Evolutionary conservation across 2,329 filamentous ascomycete species (phyloP), one percentile per base, ranked within the genome.

Genomic region (Apiospora malaysiana): DNA sequence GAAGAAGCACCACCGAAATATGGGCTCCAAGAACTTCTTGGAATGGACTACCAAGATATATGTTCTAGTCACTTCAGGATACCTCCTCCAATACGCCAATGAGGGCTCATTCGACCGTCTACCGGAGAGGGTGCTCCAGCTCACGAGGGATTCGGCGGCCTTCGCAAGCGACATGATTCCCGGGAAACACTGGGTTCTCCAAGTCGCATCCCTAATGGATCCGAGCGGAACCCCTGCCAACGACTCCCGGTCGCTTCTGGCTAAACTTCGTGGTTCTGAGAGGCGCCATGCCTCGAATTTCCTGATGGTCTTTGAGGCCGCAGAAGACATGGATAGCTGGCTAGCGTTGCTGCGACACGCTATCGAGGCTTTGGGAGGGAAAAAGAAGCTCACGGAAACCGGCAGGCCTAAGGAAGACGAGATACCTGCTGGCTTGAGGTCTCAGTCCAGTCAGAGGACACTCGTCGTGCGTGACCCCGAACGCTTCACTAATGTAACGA

Each of bases 151-250:
- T 66, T 95, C 93, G 3, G 93, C 92, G 14, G 93, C 92, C 6
- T 95, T 94, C 79, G 93, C 91, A 1, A 94, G 90, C 74, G 93
- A 96, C 78, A 85, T 92, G 18, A 94, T 95, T 70, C 92, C 93
- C 3, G 93, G 93, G 7, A 90, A 89, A 72, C 93, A 94, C 76
- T 95, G 92, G 89, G 93, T 95, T 7, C 80, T 95, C 18, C 93
- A 94, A 75, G 89, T 95, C 27, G 91, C 90, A 2, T 91, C 93
- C 46, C 83, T 85, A 10, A 89, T 90, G 70, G 90, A 91, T 68
- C 81, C 87, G 2, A 88, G 92, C 45, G 88, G 88, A 40, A 82
- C 80, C 0, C 77, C 85, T 18, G 76, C 84, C 3, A 76, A 83
- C 2, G 87, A 89, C 47, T 83, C 88, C 3, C 87, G 88, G 68